Evolutionary conservation across 805 yeast species (phyloP).

Genomic region (Lachancea nothofagi): DNA sequence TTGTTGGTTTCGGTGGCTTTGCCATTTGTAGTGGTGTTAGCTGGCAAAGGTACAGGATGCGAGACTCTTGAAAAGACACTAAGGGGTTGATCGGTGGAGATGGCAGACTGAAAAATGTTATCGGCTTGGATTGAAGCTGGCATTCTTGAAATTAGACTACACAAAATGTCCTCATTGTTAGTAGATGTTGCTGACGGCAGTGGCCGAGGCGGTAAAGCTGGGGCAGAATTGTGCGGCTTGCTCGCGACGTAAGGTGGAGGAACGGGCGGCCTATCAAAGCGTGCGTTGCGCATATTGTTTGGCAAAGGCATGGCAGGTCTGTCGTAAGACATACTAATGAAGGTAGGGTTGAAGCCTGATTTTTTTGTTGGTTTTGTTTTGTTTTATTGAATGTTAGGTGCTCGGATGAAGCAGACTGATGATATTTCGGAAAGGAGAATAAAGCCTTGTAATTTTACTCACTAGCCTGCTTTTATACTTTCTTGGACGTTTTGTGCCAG

Average conservation of each 20-base stretch:
- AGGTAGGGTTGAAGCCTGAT: not conserved
- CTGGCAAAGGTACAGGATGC: constrained; percentile 28
- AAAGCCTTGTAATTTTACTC: too few species aligned
- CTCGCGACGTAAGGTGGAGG: constrained; percentile 3
- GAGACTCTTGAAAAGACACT: constrained; percentile 41
- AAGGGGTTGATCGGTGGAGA: constrained; percentile 41
- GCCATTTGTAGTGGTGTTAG: constrained; percentile 14
- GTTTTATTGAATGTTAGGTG: too few species aligned
- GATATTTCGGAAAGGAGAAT: too few species aligned
- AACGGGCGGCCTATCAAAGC: not conserved
- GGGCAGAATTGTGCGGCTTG: not conserved
- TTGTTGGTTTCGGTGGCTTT: constrained; percentile 67
- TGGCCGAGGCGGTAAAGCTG: constrained; percentile 4
- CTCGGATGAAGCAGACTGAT: too few species aligned
- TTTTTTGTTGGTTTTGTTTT: not conserved
- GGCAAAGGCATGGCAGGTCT: constrained; percentile 33
- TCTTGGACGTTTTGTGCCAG: too few species aligned
- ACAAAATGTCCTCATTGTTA: not conserved
- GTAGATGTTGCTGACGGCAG: not conserved
- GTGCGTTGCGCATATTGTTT: not conserved
- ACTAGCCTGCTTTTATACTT: too few species aligned
- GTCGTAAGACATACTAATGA: constrained; percentile 22
- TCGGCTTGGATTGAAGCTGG: constrained; percentile 6
- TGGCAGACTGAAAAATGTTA: constrained; percentile 21
- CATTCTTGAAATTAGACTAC: not conserved